A percentile compares a stretch with the other conserved stretches of the same genome.
These are phyloP conservation scores for Coccomyxa sp. DNA, from an alignment of 139 green algal species.

Conservation along the genomic window DNA sequence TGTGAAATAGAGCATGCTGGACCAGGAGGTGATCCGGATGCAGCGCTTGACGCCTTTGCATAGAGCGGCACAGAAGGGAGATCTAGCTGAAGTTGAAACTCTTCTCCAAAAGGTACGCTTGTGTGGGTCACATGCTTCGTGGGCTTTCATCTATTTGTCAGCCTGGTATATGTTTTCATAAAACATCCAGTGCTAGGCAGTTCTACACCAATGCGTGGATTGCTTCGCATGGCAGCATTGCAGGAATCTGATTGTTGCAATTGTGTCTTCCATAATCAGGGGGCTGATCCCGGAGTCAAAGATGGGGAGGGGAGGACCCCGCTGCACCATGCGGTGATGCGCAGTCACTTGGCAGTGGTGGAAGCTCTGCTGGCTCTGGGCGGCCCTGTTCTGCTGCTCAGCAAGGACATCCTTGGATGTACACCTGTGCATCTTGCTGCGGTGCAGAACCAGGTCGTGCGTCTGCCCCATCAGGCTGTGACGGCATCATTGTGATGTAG, in stretches of 20 bases:
- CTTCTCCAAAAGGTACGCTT: conserved; percentile 27
- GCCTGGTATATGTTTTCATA: not conserved
- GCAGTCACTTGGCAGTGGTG: conserved; percentile 42
- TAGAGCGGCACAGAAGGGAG: conserved; percentile 31
- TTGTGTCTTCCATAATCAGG: conserved; percentile 14
- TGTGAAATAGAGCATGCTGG: too few species aligned
- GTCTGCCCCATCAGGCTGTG: not conserved
- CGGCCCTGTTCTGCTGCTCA: conserved; percentile 37
- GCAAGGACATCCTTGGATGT: conserved; percentile 52
- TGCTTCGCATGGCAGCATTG: too few species aligned
- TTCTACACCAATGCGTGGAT: not conserved
- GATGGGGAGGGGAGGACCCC: conserved; percentile 47
- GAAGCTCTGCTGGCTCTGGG: conserved; percentile 31
- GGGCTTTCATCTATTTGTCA: not conserved
- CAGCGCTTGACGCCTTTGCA: conserved; percentile 29
- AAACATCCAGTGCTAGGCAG: not conserved
- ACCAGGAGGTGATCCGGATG: not conserved
- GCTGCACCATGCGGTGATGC: conserved; percentile 58
- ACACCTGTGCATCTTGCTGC: conserved; percentile 60
- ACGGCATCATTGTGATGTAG: not conserved
- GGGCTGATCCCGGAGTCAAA: conserved; percentile 30
- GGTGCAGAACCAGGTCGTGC: not conserved
- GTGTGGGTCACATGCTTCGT: not conserved
- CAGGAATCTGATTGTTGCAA: not conserved
- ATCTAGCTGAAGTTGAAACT: conserved; percentile 27